phyloP scores from a whole-genome alignment of 2,329 filamentous ascomycete genomes.

The Aspergillus niger region DNA sequence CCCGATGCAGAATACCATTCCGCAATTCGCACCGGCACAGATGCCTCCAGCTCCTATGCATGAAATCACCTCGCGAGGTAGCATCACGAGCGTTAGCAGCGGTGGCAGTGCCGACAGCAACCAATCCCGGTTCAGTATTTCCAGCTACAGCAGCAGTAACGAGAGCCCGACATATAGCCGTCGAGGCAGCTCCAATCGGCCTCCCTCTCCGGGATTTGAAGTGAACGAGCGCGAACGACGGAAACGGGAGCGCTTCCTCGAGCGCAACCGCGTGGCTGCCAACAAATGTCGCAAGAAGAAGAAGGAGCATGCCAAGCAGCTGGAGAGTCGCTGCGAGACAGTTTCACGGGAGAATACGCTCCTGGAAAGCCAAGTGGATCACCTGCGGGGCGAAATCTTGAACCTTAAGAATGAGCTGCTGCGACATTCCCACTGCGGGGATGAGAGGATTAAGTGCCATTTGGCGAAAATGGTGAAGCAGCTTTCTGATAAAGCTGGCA shows the following conservation, averaged over 20 bases:
- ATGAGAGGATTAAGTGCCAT: conserved; percentile 41
- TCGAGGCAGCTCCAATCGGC: background rate
- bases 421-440: conserved; percentile 42
- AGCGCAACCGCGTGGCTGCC: conserved; percentile 61
- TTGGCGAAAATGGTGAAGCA: conserved; percentile 42
- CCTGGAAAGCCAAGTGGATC: conserved; percentile 37
- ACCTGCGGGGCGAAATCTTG: conserved; percentile 40
- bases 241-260: conserved; percentile 56
- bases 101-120: background rate
- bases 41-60: background rate
- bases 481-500: background rate
- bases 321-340: conserved; percentile 47
- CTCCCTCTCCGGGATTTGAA: background rate
- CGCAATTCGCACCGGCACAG: background rate
- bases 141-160: background rate
- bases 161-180: background rate
- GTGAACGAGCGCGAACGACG: background rate
- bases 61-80: conserved; percentile 4
- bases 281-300: conserved; percentile 66
- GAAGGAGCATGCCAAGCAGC: conserved; percentile 57
- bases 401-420: conserved; percentile 44
- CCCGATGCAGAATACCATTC: background rate
- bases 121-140: background rate
- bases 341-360: conserved; percentile 37
- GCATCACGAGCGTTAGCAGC: background rate